Base-by-base conservation (phyloP, 352 stramenopile genomes). In the Phytophthora aleatoria region DNA sequence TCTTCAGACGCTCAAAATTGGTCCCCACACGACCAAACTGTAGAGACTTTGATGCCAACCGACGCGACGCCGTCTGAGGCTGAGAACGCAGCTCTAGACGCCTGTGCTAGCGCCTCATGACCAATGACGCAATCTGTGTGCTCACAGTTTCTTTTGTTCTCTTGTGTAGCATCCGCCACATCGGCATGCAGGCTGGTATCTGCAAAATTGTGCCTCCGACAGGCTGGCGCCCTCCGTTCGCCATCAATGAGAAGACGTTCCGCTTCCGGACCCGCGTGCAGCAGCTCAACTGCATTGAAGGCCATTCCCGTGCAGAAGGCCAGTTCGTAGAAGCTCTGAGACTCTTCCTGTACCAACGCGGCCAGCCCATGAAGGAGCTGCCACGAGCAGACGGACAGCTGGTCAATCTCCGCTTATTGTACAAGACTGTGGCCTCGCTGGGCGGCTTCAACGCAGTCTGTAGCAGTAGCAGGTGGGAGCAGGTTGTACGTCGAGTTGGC, bases 151-250 rank as follows among this genome's bases (percentile, higher is more conserved):
- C 12, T n/a, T 10, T 24, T 26, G 15, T 27, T 26, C 6, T 55
- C n/a, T 11, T 31, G 24, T 28, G 33, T 24, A 96, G 81, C 57
- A 96, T 97, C 69, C 81, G 92, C 30, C 79, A 91, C 48, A 92
- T 97, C 50, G 97, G 94, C 20, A 89, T 97, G 79, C 74, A 89
- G 55, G 97, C 97, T 53, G 98, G 97, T 27, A 99, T 99, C 64
- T 98, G 91, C 74, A 99, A 99, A 79, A 99, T 99, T 72, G 96
- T 99, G 15, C 97, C 98, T 57, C 98, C 98, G 0, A 56, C 75
- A 27, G 97, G 92, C 41, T 99, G 96, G 96, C 90, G 92, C 20
- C 95, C 93, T 12, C 87, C 86, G 24, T 96, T 92, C 53, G 81
- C 90, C 39, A 85, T 96, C 39, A 92, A 97, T 58, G 83, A 95